These are phyloP conservation scores for Pythium utonaiense DNA, from an alignment of 352 stramenopile genomes.

Conservation along the genomic window DNA sequence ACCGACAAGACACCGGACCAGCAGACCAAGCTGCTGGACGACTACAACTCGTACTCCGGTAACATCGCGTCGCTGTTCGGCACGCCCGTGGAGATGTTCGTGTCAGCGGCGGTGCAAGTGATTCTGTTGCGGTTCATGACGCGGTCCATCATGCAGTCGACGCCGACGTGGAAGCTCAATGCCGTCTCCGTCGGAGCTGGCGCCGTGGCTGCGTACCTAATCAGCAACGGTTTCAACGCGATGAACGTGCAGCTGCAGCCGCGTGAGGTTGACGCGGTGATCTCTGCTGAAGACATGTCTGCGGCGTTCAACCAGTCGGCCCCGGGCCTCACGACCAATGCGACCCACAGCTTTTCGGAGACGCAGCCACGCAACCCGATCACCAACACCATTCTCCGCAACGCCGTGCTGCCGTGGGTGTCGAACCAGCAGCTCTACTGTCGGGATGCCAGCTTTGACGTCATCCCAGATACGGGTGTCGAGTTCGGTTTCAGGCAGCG, in stretches of 20 bases:
- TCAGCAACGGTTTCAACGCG: background rate
- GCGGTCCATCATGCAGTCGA: background rate
- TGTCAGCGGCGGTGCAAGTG: background rate
- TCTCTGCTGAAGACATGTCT: background rate
- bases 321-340: background rate
- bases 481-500: conserved; percentile 2
- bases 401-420: background rate
- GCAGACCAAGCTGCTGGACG: background rate
- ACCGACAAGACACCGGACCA: background rate
- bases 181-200: background rate
- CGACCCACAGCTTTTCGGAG: background rate
- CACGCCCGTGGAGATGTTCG: background rate
- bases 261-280: background rate
- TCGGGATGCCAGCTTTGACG: background rate
- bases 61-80: background rate
- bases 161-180: background rate
- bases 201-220: background rate
- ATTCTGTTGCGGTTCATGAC: background rate
- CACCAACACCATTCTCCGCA: conserved; percentile 9
- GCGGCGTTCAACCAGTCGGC: background rate
- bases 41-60: background rate
- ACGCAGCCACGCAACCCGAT: background rate
- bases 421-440: background rate
- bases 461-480: background rate
- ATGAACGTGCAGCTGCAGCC: background rate